Evolutionary conservation across 768 basidiomycete species (phyloP).

Genomic region (Russula sp.): DNA sequence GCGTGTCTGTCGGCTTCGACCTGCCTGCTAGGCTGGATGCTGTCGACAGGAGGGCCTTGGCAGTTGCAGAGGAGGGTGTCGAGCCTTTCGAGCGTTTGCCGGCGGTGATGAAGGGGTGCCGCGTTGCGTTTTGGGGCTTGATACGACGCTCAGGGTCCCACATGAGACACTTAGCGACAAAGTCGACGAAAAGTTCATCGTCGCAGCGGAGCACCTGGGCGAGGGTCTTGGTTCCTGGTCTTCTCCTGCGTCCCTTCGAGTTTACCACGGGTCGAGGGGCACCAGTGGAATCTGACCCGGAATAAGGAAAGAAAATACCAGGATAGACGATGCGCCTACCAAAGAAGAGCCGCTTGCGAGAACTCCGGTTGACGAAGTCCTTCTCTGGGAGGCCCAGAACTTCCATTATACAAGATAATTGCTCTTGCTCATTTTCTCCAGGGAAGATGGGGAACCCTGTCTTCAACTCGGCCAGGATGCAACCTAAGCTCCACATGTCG

Average conservation of each 20-base stretch:
- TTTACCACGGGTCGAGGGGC: slow-evolving; percentile 89
- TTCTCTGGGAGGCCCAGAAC: slow-evolving; percentile 94
- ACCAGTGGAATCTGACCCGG: slow-evolving; percentile 75
- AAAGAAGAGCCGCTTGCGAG: slow-evolving; percentile 92
- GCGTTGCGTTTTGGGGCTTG: slow-evolving; percentile 87
- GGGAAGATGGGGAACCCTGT: slow-evolving; percentile 99
- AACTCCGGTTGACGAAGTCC: slow-evolving; percentile 89
- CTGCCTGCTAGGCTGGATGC: slow-evolving; percentile 46
- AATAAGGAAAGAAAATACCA: not conserved
- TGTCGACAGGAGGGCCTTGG: slow-evolving; percentile 52
- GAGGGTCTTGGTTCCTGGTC: slow-evolving; percentile 87
- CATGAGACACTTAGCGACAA: slow-evolving; percentile 91
- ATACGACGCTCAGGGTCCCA: slow-evolving; percentile 97
- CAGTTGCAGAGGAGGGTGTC: slow-evolving; percentile 35
- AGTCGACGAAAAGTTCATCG: slow-evolving; percentile 94
- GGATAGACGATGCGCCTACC: slow-evolving; percentile 43
- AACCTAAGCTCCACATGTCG: slow-evolving; percentile 99
- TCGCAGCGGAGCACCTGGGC: slow-evolving; percentile 85
- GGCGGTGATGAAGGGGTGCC: slow-evolving; percentile 80
- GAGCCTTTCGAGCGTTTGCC: slow-evolving; percentile 45
- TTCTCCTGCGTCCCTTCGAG: slow-evolving; percentile 88
- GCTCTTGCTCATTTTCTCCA: slow-evolving; percentile 98
- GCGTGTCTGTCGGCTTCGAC: slow-evolving; percentile 60
- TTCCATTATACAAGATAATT: slow-evolving; percentile 98
- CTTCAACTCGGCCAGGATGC: slow-evolving; percentile 93